These are phyloP conservation scores for Russula sp. DNA, from an alignment of 768 basidiomycete species.

Conservation along the genomic window DNA sequence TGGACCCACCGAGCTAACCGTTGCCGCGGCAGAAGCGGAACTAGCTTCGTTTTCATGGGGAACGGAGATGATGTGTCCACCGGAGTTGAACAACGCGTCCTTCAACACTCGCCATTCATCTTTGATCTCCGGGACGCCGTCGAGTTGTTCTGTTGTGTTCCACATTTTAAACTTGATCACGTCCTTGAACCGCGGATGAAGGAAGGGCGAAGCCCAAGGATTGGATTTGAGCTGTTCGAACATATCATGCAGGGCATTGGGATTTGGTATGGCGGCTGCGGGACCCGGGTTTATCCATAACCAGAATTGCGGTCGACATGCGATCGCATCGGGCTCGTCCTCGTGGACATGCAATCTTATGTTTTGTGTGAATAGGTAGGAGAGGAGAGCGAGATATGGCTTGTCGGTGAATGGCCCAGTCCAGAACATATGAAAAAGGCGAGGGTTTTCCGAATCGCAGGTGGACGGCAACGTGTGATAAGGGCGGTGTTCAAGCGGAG, in stretches of 20 bases:
- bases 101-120: slow-evolving; percentile 83
- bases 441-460: slow-evolving; percentile 83
- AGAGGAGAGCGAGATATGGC: slow-evolving; percentile 91
- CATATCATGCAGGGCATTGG: slow-evolving; percentile 79
- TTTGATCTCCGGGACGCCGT: slow-evolving; percentile 83
- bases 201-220: slow-evolving; percentile 93
- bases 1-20: slow-evolving; percentile 23
- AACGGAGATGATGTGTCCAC: slow-evolving; percentile 70
- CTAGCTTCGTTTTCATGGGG: slow-evolving; percentile 45
- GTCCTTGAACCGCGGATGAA: slow-evolving; percentile 88
- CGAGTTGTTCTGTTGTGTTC: slow-evolving; percentile 97
- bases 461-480: slow-evolving; percentile 54
- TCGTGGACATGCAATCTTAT: slow-evolving; percentile 69
- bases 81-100: slow-evolving; percentile 83
- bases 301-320: slow-evolving; percentile 93
- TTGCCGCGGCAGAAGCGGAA: slow-evolving; percentile 36
- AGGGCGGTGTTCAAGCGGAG: slow-evolving; percentile 52
- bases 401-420: slow-evolving; percentile 98
- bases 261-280: slow-evolving; percentile 84
- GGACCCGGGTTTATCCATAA: slow-evolving; percentile 99
- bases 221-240: slow-evolving; percentile 74
- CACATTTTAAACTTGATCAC: slow-evolving; percentile 94
- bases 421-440: slow-evolving; percentile 99
- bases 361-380: slow-evolving; percentile 96
- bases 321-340: slow-evolving; percentile 45